Evolutionary conservation across 306 rosid genomes (phyloP), one percentile per base, ranked within the genome.

Genomic region (Fragaria ananassa): DNA sequence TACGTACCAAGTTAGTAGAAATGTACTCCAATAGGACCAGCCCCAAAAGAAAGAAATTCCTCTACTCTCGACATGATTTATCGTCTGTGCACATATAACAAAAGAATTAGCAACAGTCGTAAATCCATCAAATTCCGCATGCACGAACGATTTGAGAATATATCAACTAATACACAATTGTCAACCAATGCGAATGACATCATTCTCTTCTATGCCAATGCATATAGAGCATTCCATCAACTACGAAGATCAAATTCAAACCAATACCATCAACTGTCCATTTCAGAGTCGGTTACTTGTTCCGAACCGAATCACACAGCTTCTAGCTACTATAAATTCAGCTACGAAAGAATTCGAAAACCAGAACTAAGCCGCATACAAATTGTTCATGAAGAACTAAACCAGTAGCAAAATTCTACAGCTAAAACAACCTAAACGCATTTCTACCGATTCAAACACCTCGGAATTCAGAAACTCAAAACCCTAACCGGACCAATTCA

Each of bases 1-100:
- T 29, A 35, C 85, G 0, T 88, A 92, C 99, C 97, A 95, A 62
- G 97, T 95, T 78, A 95, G 91, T 79, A 95, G 81, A 82, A 95
- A 92, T 1, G 99, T 92, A 67, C 96, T 92, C 99, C 97, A 95
- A 74, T 92, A 95, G 6, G 99, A 90, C 99, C 97, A 95, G 83
- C 92, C 89, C 99, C 99, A 95, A 51, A 95, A 90, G 97, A 92
- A 95, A 66, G 99, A 90, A 81, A 95, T 90, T 71, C 89, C 96
- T 72, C 97, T 89, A 72, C 82, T 90, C 79, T 85, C 90, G 10
- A 77, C 77, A 51, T 79, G 84, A 76, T 91, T 84, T 74, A 89
- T 83, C 1, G 97, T 85, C 98, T 95, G 91, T 15, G 4, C 34
- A 71, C 8, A 65, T 31, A 68, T 51, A 39, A 76, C 46, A n/a